Base-by-base conservation (phyloP, 2,329 filamentous ascomycete genomes). In the Celoporthe dispersa region DNA sequence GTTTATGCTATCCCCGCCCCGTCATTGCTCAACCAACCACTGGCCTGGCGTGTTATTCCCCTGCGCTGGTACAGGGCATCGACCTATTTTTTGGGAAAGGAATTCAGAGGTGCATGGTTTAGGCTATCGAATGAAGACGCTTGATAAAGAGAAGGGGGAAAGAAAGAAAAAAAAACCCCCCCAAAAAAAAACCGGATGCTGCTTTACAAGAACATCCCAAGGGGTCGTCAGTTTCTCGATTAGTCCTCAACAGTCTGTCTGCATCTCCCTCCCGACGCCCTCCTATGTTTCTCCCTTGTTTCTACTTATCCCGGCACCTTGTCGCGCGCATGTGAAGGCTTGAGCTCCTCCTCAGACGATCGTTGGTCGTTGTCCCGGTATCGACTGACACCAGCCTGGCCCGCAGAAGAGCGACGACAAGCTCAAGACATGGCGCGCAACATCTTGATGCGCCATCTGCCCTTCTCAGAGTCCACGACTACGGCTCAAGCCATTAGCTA, bases 401-500 rank as follows among this genome's bases (percentile, higher is more conserved):
- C n/a, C 51, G 57, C 59, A 53, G 41, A 41, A 67, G 31, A 59
- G 57, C 51, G 48, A 25, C 33, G 8, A 39, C 67, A 33, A 41
- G 22, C 37, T 31, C 35, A 61, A 31, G 35, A 61, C 70, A 71
- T 71, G 70, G 70, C 70, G 68, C 70, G 70, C 68, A 70, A 70
- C 64, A 67, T 67, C 67, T 75, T 80, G 59, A 75, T 86, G 73
- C 84, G 83, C 69, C 79, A 83, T 72, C 80, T 89, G 67, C 89
- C 89, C 37, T 91, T 91, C 80, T 84, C 87, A 72, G 79, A 84
- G 31, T 84, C 86, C 60, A 88, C 87, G n/a, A 90, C 89, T 16
- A 81, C 84, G 5, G 78, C 87, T 28, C 89, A 91, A 76, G 89
- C 88, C n/a, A 79, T 87, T 69, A 92, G 92, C 39, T 97, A 97